phyloP scores from a whole-genome alignment of 2,329 filamentous ascomycete genomes.

The Akanthomyces lecanii region DNA sequence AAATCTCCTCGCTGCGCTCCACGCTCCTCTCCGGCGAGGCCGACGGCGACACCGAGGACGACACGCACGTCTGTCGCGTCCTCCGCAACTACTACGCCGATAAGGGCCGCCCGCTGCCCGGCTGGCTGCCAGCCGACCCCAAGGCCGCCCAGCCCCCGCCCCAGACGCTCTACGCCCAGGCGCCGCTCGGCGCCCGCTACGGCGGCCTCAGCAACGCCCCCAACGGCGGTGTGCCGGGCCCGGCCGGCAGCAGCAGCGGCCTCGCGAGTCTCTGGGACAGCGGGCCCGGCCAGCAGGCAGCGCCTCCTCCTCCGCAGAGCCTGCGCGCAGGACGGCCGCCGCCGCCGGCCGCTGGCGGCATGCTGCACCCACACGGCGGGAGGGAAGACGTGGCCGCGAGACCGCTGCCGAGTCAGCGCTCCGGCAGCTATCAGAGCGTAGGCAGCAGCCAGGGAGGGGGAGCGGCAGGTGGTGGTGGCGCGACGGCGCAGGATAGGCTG shows the following conservation, averaged over 20 bases:
- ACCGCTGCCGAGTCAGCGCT: constrained; percentile 67
- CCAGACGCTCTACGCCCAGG: constrained; percentile 50
- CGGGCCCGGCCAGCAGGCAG: constrained; percentile 29
- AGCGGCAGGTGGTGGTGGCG: constrained; percentile 32
- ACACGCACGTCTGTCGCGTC: constrained; percentile 91
- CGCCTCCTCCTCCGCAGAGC: constrained; percentile 28
- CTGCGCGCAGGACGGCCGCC: constrained; percentile 26
- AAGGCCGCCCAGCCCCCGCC: constrained; percentile 57
- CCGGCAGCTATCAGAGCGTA: constrained; percentile 66
- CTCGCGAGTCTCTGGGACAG: constrained; percentile 59
- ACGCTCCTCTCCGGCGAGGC: constrained; percentile 64
- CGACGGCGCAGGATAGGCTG: constrained; percentile 74
- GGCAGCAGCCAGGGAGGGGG: constrained; percentile 24
- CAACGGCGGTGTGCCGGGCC: no score
- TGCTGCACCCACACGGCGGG: constrained; percentile 22
- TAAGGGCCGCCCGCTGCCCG: constrained; percentile 74
- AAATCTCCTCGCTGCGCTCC: constrained; percentile 62
- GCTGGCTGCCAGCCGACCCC: constrained; percentile 89
- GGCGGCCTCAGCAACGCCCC: constrained; percentile 35
- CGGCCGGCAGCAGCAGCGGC: background rate
- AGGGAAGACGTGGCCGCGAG: constrained; percentile 43
- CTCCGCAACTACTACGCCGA: constrained; percentile 90
- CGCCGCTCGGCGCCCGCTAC: constrained; percentile 49
- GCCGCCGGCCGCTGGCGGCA: background rate
- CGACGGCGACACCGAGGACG: constrained; percentile 76